phyloP scores from a whole-genome alignment of 2,329 filamentous ascomycete species.

The Chlorencoelia australis region DNA sequence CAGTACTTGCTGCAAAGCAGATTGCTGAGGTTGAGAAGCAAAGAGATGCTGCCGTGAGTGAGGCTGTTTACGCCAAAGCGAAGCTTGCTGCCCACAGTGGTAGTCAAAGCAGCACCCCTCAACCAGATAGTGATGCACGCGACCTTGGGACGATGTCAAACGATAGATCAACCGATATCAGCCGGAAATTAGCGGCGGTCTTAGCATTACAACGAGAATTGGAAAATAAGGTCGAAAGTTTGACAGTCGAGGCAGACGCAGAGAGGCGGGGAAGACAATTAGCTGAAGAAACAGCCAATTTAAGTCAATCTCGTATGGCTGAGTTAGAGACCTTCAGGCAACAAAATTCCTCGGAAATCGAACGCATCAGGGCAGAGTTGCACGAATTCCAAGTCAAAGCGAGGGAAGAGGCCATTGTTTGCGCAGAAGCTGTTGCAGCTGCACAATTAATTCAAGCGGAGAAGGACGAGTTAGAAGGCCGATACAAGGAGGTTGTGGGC shows the following conservation, averaged over 20 bases:
- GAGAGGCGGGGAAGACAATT: conserved; percentile 74
- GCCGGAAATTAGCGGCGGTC: conserved; percentile 71
- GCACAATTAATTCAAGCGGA: conserved; percentile 74
- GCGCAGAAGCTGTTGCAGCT: conserved; percentile 65
- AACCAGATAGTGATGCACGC: conserved; percentile 45
- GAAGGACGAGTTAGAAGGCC: conserved; percentile 64
- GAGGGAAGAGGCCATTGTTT: conserved; percentile 70
- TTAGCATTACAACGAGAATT: conserved; percentile 71
- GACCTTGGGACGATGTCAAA: conserved; percentile 48
- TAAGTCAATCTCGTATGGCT: conserved; percentile 70
- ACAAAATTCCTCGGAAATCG: conserved; percentile 72
- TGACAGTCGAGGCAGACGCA: conserved; percentile 62
- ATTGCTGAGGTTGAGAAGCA: conserved; percentile 94
- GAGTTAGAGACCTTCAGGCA: conserved; percentile 81
- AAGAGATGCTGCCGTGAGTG: conserved; percentile 84
- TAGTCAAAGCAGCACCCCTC: conserved; percentile 52
- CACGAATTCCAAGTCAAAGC: conserved; percentile 69
- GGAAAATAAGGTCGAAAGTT: conserved; percentile 61
- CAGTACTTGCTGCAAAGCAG: conserved; percentile 71
- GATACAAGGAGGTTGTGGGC: conserved; percentile 56
- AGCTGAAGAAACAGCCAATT: conserved; percentile 78
- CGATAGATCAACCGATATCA: conserved; percentile 64
- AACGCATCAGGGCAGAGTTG: conserved; percentile 75
- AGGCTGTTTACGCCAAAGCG: conserved; percentile 90
- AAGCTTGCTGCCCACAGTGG: conserved; percentile 73